phyloP scores from a whole-genome alignment of 1,284 basidiomycete species.

The Ustilago loliicola region DNA sequence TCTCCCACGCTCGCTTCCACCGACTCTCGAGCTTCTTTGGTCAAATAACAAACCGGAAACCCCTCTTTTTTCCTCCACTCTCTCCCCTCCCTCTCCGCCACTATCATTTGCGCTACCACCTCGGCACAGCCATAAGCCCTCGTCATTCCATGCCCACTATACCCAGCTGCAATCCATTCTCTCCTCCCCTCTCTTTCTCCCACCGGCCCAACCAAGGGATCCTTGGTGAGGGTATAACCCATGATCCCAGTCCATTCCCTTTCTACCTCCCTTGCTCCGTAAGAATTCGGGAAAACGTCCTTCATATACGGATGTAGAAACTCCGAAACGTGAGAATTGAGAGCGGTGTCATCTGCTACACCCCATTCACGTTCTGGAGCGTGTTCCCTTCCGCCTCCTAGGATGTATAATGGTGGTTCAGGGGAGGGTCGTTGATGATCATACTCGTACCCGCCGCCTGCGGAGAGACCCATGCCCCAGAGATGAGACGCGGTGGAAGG shows the following conservation, averaged over 20 bases:
- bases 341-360: constrained; percentile 76
- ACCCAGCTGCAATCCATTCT: constrained; percentile 82
- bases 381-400: constrained; percentile 79
- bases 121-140: constrained; percentile 78
- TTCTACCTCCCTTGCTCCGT: constrained; percentile 73
- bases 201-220: constrained; percentile 76
- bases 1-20: no score
- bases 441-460: constrained; percentile 77
- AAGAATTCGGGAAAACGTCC: constrained; percentile 73
- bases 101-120: constrained; percentile 78
- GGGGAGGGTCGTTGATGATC: constrained; percentile 79
- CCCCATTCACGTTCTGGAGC: constrained; percentile 74
- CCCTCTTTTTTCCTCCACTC: constrained; percentile 76
- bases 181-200: neutral
- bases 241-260: constrained; percentile 83
- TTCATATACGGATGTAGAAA: constrained; percentile 35
- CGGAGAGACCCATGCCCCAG: constrained; percentile 47
- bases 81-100: constrained; percentile 73
- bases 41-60: constrained; percentile 67
- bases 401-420: constrained; percentile 74
- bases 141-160: constrained; percentile 84
- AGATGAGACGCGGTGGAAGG: constrained; percentile 69
- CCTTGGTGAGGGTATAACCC: constrained; percentile 78
- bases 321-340: constrained; percentile 74
- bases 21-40: neutral